phyloP scores from a whole-genome alignment of 805 yeast genomes.

The Scheffersomyces lignosus region DNA sequence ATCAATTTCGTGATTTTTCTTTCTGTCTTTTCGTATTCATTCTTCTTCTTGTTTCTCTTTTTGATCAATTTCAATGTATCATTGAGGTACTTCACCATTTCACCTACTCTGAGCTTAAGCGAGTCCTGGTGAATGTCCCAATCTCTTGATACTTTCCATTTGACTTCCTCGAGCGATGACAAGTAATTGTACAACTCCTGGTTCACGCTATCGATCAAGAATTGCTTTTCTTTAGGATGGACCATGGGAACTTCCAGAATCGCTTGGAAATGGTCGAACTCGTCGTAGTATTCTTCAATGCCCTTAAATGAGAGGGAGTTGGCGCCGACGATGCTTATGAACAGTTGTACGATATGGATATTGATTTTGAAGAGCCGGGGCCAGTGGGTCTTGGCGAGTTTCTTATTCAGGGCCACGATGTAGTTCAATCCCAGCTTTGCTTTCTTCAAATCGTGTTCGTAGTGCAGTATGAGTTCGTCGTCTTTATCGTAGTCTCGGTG shows the following conservation, averaged over 20 bases:
- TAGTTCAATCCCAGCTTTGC: slow-evolving; percentile 44
- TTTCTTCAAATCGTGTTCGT: slow-evolving; percentile 17
- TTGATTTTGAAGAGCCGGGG: slow-evolving; percentile 33
- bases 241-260: slow-evolving; percentile 27
- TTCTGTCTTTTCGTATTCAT: slow-evolving; percentile 38
- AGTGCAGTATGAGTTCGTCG: slow-evolving; percentile 11
- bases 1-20: slow-evolving; percentile 39
- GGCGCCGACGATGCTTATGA: slow-evolving; percentile 31
- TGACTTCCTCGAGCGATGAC: slow-evolving; percentile 16
- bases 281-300: slow-evolving; percentile 28
- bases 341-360: slow-evolving; percentile 27
- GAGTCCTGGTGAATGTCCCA: slow-evolving; percentile 26
- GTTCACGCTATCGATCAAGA: slow-evolving; percentile 22
- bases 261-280: slow-evolving; percentile 30
- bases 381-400: slow-evolving; percentile 23
- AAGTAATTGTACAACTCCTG: slow-evolving; percentile 28
- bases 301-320: slow-evolving; percentile 38
- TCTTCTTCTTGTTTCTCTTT: slow-evolving; percentile 45
- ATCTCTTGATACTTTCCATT: slow-evolving; percentile 13
- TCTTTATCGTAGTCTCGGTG: slow-evolving; percentile 8
- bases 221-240: slow-evolving; percentile 38
- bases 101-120: slow-evolving; percentile 34
- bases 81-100: slow-evolving; percentile 39
- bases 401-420: slow-evolving; percentile 26
- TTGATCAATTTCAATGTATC: slow-evolving; percentile 40